phyloP scores from a whole-genome alignment of 352 stramenopile genomes.

The Aphanomyces euteiches region DNA sequence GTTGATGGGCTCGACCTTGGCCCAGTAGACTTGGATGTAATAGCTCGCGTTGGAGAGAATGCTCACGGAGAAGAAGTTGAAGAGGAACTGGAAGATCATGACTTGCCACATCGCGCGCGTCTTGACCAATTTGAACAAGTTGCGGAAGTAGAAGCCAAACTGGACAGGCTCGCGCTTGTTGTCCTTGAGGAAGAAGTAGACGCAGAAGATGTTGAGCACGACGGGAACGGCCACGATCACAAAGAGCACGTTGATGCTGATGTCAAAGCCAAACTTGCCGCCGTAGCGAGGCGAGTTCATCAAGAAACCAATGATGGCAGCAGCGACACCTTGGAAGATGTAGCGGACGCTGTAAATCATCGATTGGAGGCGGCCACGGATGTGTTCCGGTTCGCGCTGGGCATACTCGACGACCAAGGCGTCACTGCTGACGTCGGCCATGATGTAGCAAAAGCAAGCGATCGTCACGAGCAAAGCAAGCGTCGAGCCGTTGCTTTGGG shows the following conservation, averaged over 20 bases:
- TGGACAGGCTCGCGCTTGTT: not conserved
- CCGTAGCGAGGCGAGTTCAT: constrained; percentile 1
- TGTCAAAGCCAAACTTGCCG: not conserved
- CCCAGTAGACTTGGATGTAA: constrained; percentile 57
- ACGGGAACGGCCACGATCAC: not conserved
- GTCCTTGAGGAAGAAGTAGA: not conserved
- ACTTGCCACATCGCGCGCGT: constrained; percentile 14
- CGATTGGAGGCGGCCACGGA: constrained; percentile 12
- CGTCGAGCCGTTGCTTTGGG: not conserved
- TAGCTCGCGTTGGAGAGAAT: constrained; percentile 42
- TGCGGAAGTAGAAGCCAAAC: not conserved
- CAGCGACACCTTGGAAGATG: not conserved
- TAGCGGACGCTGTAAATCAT: not conserved
- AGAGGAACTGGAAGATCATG: constrained; percentile 17
- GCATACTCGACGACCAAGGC: constrained; percentile 6
- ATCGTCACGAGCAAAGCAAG: constrained; percentile 1
- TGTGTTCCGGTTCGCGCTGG: constrained; percentile 3
- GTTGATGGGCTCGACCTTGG: constrained; percentile 36
- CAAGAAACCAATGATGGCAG: not conserved
- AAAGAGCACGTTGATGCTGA: constrained; percentile 6
- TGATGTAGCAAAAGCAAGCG: constrained; percentile 6
- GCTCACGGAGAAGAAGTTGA: not conserved
- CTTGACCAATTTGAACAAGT: not conserved
- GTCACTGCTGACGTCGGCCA: constrained; percentile 14
- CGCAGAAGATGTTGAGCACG: not conserved